Evolutionary conservation across 2,329 filamentous ascomycete genomes (phyloP), one percentile per base, ranked within the genome.

Genomic region (Amphichorda felina): DNA sequence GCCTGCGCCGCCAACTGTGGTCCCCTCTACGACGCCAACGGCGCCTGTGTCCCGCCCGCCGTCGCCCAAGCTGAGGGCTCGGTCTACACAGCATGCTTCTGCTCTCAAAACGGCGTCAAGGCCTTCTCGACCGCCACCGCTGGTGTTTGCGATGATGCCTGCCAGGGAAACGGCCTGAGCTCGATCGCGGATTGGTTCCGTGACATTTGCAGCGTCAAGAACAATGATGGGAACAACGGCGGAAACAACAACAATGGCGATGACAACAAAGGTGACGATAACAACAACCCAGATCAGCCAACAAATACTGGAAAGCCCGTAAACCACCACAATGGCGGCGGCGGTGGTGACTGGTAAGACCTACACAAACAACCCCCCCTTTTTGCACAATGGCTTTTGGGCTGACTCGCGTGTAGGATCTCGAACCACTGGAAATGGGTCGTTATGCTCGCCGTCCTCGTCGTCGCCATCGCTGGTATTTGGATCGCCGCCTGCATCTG

Each of bases 391-490:
- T 26, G 7, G 8, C 6, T 34, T 38, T 9, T 5, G 24, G 19
- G 4, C 26, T 35, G 3, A 26, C 14, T 27, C 16, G 8, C 17
- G 8, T 14, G 11, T 41, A 85, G 82, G 81, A 59, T 83, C 34
- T 66, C 70, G 7, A 68, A 63, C 19, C 83, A 89, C 55, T 85
- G 74, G 64, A 70, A 77, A 61, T 94, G 84, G 84, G 73, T 93
- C 31, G 68, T 89, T 42, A 85, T 91, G 69, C 66, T 91, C 36
- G 77, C 86, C 43, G 63, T 89, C 41, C 67, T 93, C 19, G 68
- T 79, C 30, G 63, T 89, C 40, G 79, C 66, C 36, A 82, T 93
- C 41, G 60, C 68, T 11, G 64, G 66, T 38, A 71, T 85, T 48
- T 82, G 79, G 66, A 59, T 80, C 27, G 66, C 72, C 14, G 80